A percentile compares a stretch with the other conserved stretches of the same genome.
These are phyloP conservation scores for Peronospora farinosa DNA, from an alignment of 352 stramenopile species.

Conservation along the genomic window DNA sequence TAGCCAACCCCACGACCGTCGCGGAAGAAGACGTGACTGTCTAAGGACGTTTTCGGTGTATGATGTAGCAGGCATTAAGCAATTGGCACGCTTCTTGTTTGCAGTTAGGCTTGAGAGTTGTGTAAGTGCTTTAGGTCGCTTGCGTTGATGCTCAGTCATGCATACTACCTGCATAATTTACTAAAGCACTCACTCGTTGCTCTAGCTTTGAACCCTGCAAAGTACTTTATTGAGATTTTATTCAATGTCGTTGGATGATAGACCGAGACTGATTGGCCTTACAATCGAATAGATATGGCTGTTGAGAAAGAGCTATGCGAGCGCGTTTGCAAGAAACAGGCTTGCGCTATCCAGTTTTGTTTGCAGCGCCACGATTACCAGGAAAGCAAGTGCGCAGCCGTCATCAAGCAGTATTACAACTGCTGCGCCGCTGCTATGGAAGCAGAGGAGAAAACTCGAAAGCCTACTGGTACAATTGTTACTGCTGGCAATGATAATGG, in stretches of 20 bases:
- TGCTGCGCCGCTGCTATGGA: conserved; percentile 54
- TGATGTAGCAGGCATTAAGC: conserved; percentile 8
- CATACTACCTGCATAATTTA: conserved; percentile 33
- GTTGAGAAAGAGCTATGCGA: conserved; percentile 43
- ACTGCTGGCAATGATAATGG: not conserved
- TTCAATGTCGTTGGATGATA: conserved; percentile 14
- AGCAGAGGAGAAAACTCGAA: conserved; percentile 20
- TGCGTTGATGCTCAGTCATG: conserved; percentile 14
- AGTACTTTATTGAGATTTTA: conserved; percentile 2
- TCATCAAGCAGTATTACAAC: conserved; percentile 68
- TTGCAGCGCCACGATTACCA: conserved; percentile 69
- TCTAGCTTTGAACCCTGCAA: not conserved
- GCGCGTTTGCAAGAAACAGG: conserved; percentile 58
- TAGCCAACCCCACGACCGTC: conserved; percentile 17
- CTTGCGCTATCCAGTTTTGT: conserved; percentile 80
- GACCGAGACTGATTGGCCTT: not conserved
- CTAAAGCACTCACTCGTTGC: conserved; percentile 14
- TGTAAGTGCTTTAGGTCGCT: conserved; percentile 2
- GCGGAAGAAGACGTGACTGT: conserved; percentile 36
- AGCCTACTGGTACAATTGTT: not conserved
- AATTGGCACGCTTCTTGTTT: conserved; percentile 1
- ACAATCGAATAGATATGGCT: conserved; percentile 8
- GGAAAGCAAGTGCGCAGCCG: conserved; percentile 51
- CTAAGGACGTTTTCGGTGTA: conserved; percentile 21
- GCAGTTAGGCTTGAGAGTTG: conserved; percentile 6